These are phyloP conservation scores for Pseudocercospora macadamiae DNA, from an alignment of 2,329 filamentous ascomycete genomes.

Conservation along the genomic window DNA sequence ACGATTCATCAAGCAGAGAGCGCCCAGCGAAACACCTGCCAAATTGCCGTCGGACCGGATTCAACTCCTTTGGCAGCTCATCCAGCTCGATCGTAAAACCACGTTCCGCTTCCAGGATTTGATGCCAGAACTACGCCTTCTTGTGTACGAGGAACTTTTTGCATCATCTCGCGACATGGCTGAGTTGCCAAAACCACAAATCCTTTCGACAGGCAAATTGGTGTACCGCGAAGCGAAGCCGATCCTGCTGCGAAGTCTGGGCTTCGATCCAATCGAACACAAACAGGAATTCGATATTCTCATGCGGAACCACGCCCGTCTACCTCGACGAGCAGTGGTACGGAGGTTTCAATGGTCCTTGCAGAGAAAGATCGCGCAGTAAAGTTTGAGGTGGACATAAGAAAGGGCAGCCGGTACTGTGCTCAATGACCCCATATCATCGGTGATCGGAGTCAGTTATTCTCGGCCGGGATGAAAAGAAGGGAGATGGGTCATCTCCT, in stretches of 20 bases:
- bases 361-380: too few relatives aligned
- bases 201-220: neutral
- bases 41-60: neutral
- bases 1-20: neutral
- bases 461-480: too few relatives aligned
- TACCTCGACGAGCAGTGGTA: too few relatives aligned
- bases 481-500: too few relatives aligned
- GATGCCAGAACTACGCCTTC: neutral
- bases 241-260: neutral
- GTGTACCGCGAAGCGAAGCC: neutral
- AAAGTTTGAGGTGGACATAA: too few relatives aligned
- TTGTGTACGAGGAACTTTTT: neutral
- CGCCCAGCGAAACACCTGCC: neutral
- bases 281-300: too few relatives aligned
- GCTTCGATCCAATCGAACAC: neutral
- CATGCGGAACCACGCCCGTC: too few relatives aligned
- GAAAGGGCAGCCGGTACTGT: too few relatives aligned
- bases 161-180: neutral
- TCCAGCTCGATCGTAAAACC: neutral
- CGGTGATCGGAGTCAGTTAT: too few relatives aligned
- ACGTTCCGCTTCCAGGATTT: neutral
- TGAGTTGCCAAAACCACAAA: neutral
- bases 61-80: neutral
- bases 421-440: too few relatives aligned
- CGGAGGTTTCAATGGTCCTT: too few relatives aligned